Evolutionary conservation across 2,329 filamentous ascomycete genomes (phyloP).

Genomic region (Paecilomyces sp.): DNA sequence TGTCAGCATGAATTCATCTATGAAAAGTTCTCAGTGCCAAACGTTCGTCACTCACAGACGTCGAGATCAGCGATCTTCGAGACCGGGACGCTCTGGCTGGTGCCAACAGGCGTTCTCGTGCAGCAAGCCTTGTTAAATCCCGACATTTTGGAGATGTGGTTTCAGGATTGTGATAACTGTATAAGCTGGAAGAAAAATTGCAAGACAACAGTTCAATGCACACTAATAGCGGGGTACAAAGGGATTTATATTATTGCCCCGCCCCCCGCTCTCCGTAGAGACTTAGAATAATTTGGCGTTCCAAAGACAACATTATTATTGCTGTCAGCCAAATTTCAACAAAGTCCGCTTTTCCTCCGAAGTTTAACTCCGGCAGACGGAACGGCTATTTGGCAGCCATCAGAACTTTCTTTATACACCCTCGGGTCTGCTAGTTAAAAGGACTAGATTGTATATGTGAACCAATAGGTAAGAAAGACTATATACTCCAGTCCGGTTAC

Average conservation of each 20-base stretch:
- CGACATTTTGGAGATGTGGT: neutral
- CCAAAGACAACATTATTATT: neutral
- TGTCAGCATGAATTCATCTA: neutral
- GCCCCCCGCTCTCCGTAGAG: too few species aligned
- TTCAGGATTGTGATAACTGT: neutral
- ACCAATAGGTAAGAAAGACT: too few species aligned
- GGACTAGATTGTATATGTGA: too few species aligned
- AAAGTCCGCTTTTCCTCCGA: too few species aligned
- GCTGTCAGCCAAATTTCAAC: neutral
- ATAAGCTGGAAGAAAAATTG: neutral
- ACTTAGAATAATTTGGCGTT: neutral
- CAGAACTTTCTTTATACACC: too few species aligned
- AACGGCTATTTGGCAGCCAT: too few species aligned
- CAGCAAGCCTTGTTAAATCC: constrained; percentile 4
- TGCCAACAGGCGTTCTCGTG: constrained; percentile 7
- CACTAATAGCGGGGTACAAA: neutral
- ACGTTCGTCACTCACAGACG: constrained; percentile 5
- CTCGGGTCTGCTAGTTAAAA: too few species aligned
- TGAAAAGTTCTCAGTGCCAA: neutral
- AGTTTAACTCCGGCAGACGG: too few species aligned
- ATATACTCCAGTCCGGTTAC: too few species aligned
- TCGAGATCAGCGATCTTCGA: constrained; percentile 10
- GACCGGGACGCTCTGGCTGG: constrained; percentile 6
- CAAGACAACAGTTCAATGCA: neutral
- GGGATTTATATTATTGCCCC: neutral